Conservation (phyloP, 495 filamentous ascomycete species). For the Penicillium paradoxum region DNA sequence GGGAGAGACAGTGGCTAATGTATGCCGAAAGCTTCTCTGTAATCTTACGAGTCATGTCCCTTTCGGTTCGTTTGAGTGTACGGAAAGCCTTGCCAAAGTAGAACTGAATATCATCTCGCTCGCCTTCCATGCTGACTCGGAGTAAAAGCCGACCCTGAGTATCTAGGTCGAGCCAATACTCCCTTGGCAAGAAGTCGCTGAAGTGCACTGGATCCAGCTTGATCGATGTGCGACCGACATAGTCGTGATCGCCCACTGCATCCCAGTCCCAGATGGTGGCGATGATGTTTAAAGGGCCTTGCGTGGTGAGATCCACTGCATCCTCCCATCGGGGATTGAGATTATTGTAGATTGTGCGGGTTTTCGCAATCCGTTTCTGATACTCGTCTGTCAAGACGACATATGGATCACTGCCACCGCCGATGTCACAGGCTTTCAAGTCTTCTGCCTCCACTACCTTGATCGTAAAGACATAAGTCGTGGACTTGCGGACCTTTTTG, state of each 20-base stretch:
- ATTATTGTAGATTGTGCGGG: constrained; percentile 82
- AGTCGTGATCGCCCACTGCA: constrained; percentile 94
- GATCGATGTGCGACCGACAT: constrained; percentile 87
- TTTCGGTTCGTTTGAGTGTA: constrained; percentile 87
- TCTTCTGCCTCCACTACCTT: constrained; percentile 99
- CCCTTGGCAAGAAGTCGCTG: constrained; percentile 86
- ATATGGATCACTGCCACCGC: constrained; percentile 92
- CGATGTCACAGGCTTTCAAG: constrained; percentile 93
- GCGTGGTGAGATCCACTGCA: constrained; percentile 89
- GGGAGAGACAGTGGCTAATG: constrained; percentile 85
- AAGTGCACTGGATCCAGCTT: constrained; percentile 96
- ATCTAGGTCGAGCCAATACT: constrained; percentile 97
- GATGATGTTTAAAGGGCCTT: constrained; percentile 86
- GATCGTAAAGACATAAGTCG: constrained; percentile 95
- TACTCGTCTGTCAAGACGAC: constrained; percentile 96
- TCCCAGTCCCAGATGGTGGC: constrained; percentile 99
- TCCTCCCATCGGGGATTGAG: constrained; percentile 98
- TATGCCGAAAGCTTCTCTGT: constrained; percentile 98
- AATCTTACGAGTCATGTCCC: constrained; percentile 96
- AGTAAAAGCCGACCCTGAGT: constrained; percentile 88
- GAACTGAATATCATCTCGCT: constrained; percentile 97
- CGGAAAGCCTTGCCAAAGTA: constrained; percentile 97
- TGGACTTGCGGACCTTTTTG: constrained; percentile 54
- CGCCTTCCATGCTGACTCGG: constrained; percentile 96
- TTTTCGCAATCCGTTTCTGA: constrained; percentile 95